Percentiles rank a stretch among this genome's conserved stretches.
phyloP scores from a whole-genome alignment of 2,329 filamentous ascomycete species.

The Diaporthe velutina region DNA sequence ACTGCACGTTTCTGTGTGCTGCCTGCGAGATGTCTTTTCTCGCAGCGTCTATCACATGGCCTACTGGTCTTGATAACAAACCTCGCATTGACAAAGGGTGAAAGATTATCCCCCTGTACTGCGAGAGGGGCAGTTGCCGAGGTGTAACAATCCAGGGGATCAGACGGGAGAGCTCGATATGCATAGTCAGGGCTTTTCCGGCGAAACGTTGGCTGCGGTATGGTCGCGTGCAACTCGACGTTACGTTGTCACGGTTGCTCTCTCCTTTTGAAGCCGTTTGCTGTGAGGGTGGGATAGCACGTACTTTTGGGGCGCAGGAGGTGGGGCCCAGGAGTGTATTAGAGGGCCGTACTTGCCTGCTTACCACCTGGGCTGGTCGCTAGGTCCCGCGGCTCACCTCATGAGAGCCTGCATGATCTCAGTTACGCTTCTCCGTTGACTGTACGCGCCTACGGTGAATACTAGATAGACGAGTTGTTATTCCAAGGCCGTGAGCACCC shows the following conservation, averaged over 20 bases:
- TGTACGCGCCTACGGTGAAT: neutral
- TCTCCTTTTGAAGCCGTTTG: neutral
- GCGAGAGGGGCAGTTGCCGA: conserved; percentile 8
- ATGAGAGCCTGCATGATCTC: conserved; percentile 10
- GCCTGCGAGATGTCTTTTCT: no score
- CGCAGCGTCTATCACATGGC: neutral
- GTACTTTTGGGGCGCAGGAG: neutral
- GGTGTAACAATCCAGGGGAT: conserved; percentile 23
- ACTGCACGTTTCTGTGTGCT: neutral
- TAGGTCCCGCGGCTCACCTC: conserved; percentile 8
- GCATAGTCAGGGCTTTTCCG: neutral
- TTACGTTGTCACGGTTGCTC: conserved; percentile 20
- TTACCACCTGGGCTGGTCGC: no score
- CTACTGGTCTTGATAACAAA: neutral
- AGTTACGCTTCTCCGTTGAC: neutral
- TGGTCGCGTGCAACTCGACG: conserved; percentile 22
- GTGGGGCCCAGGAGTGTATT: neutral
- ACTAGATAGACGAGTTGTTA: neutral
- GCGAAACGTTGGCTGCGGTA: conserved; percentile 18
- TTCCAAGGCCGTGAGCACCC: conserved; percentile 3
- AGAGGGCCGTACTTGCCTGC: neutral
- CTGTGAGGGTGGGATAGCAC: neutral
- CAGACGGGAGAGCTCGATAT: conserved; percentile 1
- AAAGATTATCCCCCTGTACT: neutral
- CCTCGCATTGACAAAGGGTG: neutral